These are phyloP conservation scores for Hygrocybe punicea DNA, from an alignment of 768 basidiomycete species.

Conservation along the genomic window DNA sequence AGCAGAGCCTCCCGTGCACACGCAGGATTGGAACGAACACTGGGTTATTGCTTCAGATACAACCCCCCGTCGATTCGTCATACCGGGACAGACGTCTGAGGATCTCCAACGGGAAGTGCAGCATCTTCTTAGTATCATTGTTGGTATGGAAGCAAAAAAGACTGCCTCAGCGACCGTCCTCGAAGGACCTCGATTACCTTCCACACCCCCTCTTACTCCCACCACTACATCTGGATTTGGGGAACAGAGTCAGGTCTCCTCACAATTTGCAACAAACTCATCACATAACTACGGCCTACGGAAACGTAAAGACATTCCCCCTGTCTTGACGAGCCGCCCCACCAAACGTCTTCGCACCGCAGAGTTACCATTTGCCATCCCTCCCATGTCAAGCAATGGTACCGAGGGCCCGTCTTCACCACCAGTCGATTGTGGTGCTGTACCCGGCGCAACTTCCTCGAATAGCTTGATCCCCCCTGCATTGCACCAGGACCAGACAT, in stretches of 20 bases:
- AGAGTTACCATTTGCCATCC: background rate
- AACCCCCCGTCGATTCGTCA: slow-evolving; percentile 16
- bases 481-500: background rate
- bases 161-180: background rate
- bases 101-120: slow-evolving; percentile 13
- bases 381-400: no score
- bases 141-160: background rate
- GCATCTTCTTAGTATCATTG: slow-evolving; percentile 9
- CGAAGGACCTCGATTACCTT: background rate
- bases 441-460: background rate
- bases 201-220: slow-evolving; percentile 5
- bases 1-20: slow-evolving; percentile 2
- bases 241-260: background rate
- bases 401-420: background rate
- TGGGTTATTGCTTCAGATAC: background rate
- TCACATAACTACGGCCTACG: background rate
- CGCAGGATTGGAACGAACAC: slow-evolving; percentile 2
- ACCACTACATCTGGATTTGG: background rate
- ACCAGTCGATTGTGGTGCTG: no score
- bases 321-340: background rate
- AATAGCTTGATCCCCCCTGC: background rate
- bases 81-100: slow-evolving; percentile 17
- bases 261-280: background rate
- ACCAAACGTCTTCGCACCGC: background rate
- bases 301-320: background rate